Percentiles rank a stretch among this genome's conserved stretches.
phyloP scores from a whole-genome alignment of 805 yeast species.

The Kregervanrija delftensis region DNA sequence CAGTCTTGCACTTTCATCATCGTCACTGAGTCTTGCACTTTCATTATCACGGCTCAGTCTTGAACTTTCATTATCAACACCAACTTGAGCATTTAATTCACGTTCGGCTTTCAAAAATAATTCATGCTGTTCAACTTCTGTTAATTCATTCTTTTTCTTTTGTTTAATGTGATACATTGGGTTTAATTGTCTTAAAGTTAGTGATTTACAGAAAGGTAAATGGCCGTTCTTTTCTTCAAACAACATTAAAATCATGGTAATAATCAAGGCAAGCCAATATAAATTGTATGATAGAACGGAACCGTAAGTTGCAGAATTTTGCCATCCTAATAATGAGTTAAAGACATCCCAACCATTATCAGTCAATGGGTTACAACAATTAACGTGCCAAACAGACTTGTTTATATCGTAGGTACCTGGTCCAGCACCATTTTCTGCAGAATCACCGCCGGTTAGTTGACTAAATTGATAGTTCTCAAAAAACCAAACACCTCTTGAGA shows the following conservation, averaged over 20 bases:
- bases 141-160: slow-evolving; percentile 50
- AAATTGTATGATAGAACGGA: slow-evolving; percentile 79
- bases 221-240: slow-evolving; percentile 78
- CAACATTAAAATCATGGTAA: slow-evolving; percentile 49
- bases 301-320: slow-evolving; percentile 87
- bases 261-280: slow-evolving; percentile 70
- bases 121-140: slow-evolving; percentile 38
- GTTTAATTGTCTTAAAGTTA: slow-evolving; percentile 43
- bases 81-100: slow-evolving; percentile 19
- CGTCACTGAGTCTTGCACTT: not conserved
- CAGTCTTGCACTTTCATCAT: not conserved
- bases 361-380: slow-evolving; percentile 87
- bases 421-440: slow-evolving; percentile 82
- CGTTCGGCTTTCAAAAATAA: slow-evolving; percentile 37
- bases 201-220: slow-evolving; percentile 52
- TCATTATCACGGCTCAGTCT: not conserved
- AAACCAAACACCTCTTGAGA: slow-evolving; percentile 85
- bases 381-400: slow-evolving; percentile 83
- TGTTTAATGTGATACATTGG: slow-evolving; percentile 64
- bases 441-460: slow-evolving; percentile 78
- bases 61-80: not conserved
- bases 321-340: slow-evolving; percentile 92
- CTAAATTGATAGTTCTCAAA: slow-evolving; percentile 64
- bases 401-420: slow-evolving; percentile 84
- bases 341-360: slow-evolving; percentile 94